A percentile compares a stretch with the other conserved stretches of the same genome.
Conservation (phyloP, 495 filamentous ascomycete species). For the Penicillium roqueforti region DNA sequence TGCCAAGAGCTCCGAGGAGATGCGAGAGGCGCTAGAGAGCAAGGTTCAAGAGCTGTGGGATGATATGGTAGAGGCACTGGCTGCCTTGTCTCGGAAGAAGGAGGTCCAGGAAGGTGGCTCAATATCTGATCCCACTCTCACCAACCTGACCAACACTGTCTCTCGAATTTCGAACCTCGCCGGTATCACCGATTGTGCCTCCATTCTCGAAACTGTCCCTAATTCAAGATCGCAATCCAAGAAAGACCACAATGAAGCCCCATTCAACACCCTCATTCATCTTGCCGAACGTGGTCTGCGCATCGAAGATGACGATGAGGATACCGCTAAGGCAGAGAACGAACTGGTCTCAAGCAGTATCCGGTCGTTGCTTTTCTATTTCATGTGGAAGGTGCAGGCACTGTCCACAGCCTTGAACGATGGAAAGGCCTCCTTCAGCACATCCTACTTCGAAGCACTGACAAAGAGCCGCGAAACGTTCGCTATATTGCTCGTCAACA, state of each 20-base stretch:
- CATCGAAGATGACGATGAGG: slow-evolving; percentile 54
- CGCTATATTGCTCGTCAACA: slow-evolving; percentile 55
- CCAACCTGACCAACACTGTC: slow-evolving; percentile 72
- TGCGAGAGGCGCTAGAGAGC: slow-evolving; percentile 75
- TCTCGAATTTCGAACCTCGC: slow-evolving; percentile 78
- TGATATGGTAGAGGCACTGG: slow-evolving; percentile 65
- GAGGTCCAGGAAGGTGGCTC: slow-evolving; percentile 61
- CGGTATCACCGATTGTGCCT: slow-evolving; percentile 70
- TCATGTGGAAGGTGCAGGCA: slow-evolving; percentile 83
- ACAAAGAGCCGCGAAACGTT: slow-evolving; percentile 50
- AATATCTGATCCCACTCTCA: slow-evolving; percentile 56
- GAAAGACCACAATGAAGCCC: slow-evolving; percentile 40
- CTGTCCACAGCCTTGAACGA: slow-evolving; percentile 35
- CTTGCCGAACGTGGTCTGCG: slow-evolving; percentile 63
- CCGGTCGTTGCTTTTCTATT: slow-evolving; percentile 75
- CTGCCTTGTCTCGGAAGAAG: slow-evolving; percentile 59
- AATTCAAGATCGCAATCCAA: slow-evolving; percentile 44
- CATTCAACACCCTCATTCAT: slow-evolving; percentile 66
- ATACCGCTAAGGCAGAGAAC: slow-evolving; percentile 65
- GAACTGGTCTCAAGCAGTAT: slow-evolving; percentile 70
- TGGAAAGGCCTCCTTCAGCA: slow-evolving; percentile 48
- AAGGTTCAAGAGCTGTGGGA: slow-evolving; percentile 85
- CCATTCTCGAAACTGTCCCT: slow-evolving; percentile 61
- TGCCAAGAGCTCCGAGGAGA: slow-evolving; percentile 77
- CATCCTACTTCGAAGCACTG: slow-evolving; percentile 43